Evolutionary conservation across 73 alveolate genomes (phyloP), one percentile per base, ranked within the genome.

Genomic region (Diophrys sp.): DNA sequence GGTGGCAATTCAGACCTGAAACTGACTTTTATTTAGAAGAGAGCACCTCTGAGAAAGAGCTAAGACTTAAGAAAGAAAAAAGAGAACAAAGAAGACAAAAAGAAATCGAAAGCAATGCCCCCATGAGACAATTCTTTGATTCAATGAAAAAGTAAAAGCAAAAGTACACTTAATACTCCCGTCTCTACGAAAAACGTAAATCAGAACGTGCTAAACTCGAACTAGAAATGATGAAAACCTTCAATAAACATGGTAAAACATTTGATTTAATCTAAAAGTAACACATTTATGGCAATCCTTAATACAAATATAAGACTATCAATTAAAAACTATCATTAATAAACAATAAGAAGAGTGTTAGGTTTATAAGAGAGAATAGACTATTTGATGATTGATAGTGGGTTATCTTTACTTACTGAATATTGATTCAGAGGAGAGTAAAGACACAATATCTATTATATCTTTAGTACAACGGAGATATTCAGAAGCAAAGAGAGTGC

Each of bases 361-460:
- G n/a, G n/a, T n/a, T n/a, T n/a, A n/a, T n/a, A n/a, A n/a, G n/a
- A n/a, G n/a, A n/a, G n/a, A n/a, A n/a, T n/a, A n/a, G n/a, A n/a
- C n/a, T n/a, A n/a, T n/a, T n/a, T n/a, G n/a, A n/a, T n/a, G n/a
- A 44, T 11, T 44, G 18, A 11, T 44, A 44, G 62, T 11, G 5
- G 62, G 18, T 18, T 44, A 11, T 44, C n/a, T 11, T 44, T 11
- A 11, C 18, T 44, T 44, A 5, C 18, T 5, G 18, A 44, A 96
- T 0, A 96, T 88, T 33, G 83, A 81, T 77, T 95, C 98, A 14
- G 98, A 70, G 11, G 98, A 93, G 1, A 96, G 91, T 27, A 96
- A 73, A 24, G 97, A 81, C 2, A 96, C 98, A 57, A 96, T 71
- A 32, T 72, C 82, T 54, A 66, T 72, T 79, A 78, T 72, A 31